Base-by-base conservation (phyloP, 2,329 filamentous ascomycete species). In the Penicillium sp. region DNA sequence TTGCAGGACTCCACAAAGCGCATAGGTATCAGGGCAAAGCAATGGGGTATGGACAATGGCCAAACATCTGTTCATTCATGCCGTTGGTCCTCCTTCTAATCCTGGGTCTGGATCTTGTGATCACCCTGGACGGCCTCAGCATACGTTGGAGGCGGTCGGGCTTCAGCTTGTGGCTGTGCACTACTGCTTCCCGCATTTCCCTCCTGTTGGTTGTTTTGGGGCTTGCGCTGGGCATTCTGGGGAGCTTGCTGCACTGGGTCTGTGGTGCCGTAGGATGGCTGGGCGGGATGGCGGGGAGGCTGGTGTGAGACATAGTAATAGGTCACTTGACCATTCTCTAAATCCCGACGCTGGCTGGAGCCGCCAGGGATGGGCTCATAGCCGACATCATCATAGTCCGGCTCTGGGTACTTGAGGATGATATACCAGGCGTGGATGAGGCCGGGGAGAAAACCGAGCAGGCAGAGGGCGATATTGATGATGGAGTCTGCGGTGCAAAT, bases 391-490 rank as follows among this genome's bases (percentile, higher is more conserved):
- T 88, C 85, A 73, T 83, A 83, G 55, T 87, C 81, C 64, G 78
- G 75, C 58, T 97, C 93, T 55, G 94, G 94, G 73, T 88, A 90
- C 71, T 90, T 89, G 68, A 90, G 85, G 76, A 99, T 97, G 75
- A 97, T 96, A 82, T 97, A 99, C 93, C 94, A 97, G 60, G 92
- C 85, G 79, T 99, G 94, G 2, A 99, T 79, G 48, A 97, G 88
- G 58, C 93, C 93, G 20, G 93, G 93, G 57, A 97, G 75, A 70
- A 82, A 91, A 67, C 88, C 89, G 22, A 93, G 85, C 51, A 85
- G 72, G 75, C 89, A 94, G 67, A 97, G 90, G 45, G 92, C 88
- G 74, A 97, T 87, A 80, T 99, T 99, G 81, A 99, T 96, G 67
- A 97, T 69, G 8, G 89, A 93, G 78, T 97, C 94, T 54, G 88